Evolutionary conservation across 78 protist species (phyloP).

Genomic region (Dictyostelium intermedium): DNA sequence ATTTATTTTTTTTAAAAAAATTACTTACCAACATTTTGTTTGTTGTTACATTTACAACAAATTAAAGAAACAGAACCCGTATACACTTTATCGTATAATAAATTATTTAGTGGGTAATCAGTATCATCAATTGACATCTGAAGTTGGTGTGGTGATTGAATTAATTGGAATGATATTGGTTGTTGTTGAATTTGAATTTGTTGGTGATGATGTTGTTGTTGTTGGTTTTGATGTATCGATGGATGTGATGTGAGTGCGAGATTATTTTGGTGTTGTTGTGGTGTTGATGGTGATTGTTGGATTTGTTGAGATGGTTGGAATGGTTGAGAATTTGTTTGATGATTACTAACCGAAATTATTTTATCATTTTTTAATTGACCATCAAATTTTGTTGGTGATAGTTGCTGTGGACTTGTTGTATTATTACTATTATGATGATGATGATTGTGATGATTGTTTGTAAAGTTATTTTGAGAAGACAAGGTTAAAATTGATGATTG

Average conservation of each 20-base stretch:
- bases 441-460: neutral
- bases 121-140: neutral
- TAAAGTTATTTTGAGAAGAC: neutral
- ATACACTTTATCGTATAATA: slow-evolving; percentile 13
- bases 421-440: neutral
- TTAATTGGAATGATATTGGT: neutral
- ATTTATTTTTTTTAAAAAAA: no score
- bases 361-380: neutral
- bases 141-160: neutral
- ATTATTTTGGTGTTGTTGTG: neutral
- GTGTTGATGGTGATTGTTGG: neutral
- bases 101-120: neutral
- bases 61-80: neutral
- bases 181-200: neutral
- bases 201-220: neutral
- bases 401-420: neutral
- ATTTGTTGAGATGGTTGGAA: neutral
- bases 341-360: neutral
- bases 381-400: neutral
- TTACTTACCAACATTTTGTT: slow-evolving; percentile 14
- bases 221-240: neutral
- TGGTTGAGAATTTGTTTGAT: neutral
- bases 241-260: neutral
- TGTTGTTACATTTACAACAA: slow-evolving; percentile 50
- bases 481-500: neutral